Base-by-base conservation (phyloP, 2,329 filamentous ascomycete genomes). In the Aspergillus floridensis region DNA sequence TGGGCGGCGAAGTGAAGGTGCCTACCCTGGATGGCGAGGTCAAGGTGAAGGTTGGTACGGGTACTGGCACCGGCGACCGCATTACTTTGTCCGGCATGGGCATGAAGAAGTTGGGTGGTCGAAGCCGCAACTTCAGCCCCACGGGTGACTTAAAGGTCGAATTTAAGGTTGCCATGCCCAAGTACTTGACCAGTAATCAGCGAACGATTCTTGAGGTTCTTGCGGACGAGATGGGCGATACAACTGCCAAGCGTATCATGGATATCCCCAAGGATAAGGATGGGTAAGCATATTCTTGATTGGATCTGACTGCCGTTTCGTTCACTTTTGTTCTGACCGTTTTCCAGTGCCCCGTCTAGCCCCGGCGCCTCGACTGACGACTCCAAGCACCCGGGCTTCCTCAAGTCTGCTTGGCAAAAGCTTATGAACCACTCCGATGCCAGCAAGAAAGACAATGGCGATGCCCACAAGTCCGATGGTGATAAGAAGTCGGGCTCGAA, bases 131-230 rank as follows among this genome's bases (percentile, higher is more conserved):
- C 32, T 73, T 72, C 56, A 70, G 64, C 32, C 84, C 83, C 44
- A 85, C 83, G 31, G 95, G 95, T 64, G 95, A 99, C 72, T 79
- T 99, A 61, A 89, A 87, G 73, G 92, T 99, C 6, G 93, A 99
- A 75, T 99, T 96, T 84, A 92, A 92, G 75, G 91, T 99, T 49
- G 81, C 85, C 57, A 96, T 98, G 91, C 95, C 95, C 49, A 98
- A 96, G 79, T 97, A 93, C 70, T 82, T 99, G 65, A 92, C 85
- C 57, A 85, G 89, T 49, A 98, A 96, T 78, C 93, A 99, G 80
- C 85, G 95, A 56, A 96, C 91, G 0, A 90, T 99, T 60, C 79
- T 96, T 49, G 95, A 99, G 80, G 93, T 98, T 86, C 85, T 99
- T 65, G 95, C 95, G 6, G 93, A 99, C 69, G 95, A 99, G 80